Evolutionary conservation across 2,329 filamentous ascomycete genomes (phyloP).

Genomic region (Colletotrichum echinochloae): DNA sequence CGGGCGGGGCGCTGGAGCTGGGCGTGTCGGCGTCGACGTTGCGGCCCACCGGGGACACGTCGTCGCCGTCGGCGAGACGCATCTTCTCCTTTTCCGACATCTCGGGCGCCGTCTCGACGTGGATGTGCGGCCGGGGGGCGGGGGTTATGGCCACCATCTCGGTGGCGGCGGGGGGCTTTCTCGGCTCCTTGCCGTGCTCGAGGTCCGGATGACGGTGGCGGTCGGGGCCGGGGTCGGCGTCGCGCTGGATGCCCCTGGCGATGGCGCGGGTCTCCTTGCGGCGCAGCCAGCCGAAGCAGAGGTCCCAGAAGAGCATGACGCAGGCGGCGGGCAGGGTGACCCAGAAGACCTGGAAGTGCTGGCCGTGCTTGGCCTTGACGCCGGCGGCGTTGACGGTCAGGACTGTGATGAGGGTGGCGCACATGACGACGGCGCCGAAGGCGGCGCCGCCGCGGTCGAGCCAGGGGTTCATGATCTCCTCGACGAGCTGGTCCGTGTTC

Average conservation of each 20-base stretch:
- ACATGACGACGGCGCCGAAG: conserved; percentile 75
- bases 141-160: not conserved
- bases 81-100: not conserved
- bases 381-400: conserved; percentile 74
- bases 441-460: conserved; percentile 74
- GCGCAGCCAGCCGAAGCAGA: conserved; percentile 72
- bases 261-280: conserved; percentile 73
- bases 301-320: conserved; percentile 77
- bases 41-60: conserved; percentile 1
- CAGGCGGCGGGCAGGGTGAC: conserved; percentile 77
- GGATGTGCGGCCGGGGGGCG: conserved; percentile 9
- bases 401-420: conserved; percentile 73
- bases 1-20: conserved; percentile 1
- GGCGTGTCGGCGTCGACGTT: not conserved
- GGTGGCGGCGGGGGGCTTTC: not conserved
- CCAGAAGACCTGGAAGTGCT: conserved; percentile 68
- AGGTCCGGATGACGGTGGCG: not conserved
- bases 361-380: conserved; percentile 57
- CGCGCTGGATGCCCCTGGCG: conserved; percentile 58
- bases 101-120: conserved; percentile 8
- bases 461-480: conserved; percentile 82
- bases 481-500: conserved; percentile 65
- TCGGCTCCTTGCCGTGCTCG: not conserved
- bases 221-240: conserved; percentile 55
- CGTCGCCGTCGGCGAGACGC: conserved; percentile 3